phyloP scores from a whole-genome alignment of 257 asterid species.

The Nicotiana sylvestris region DNA sequence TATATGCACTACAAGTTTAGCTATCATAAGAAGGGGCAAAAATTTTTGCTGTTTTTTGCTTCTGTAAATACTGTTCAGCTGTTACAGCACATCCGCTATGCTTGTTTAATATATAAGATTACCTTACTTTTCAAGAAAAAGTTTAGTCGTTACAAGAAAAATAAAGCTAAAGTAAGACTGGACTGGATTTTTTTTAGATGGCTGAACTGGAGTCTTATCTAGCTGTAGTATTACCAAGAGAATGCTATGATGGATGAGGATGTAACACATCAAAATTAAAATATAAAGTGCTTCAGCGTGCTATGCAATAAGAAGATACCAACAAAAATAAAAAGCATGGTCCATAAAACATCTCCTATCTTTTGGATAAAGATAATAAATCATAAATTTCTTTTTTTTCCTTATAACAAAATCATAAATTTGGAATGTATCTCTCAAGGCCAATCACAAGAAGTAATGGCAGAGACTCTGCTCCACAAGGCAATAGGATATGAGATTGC shows the following conservation, averaged over 20 bases:
- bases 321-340: background rate
- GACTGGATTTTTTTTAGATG: background rate
- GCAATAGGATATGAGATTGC: background rate
- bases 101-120: background rate
- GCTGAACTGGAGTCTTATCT: background rate
- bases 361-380: background rate
- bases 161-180: background rate
- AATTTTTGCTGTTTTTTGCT: background rate
- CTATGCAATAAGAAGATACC: background rate
- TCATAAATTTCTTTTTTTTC: background rate
- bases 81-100: background rate
- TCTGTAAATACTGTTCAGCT: slow-evolving; percentile 1
- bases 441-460: background rate
- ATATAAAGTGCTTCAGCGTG: background rate
- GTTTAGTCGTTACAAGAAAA: background rate
- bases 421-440: background rate
- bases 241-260: background rate
- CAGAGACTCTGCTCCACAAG: background rate
- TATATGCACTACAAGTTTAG: background rate
- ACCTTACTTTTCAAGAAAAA: background rate
- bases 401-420: background rate
- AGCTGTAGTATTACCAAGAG: slow-evolving; percentile 3
- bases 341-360: background rate
- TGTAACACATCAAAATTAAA: background rate
- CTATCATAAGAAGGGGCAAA: background rate